Conservation (phyloP, 2,329 filamentous ascomycete genomes). For the Fusarium pilosicola region DNA sequence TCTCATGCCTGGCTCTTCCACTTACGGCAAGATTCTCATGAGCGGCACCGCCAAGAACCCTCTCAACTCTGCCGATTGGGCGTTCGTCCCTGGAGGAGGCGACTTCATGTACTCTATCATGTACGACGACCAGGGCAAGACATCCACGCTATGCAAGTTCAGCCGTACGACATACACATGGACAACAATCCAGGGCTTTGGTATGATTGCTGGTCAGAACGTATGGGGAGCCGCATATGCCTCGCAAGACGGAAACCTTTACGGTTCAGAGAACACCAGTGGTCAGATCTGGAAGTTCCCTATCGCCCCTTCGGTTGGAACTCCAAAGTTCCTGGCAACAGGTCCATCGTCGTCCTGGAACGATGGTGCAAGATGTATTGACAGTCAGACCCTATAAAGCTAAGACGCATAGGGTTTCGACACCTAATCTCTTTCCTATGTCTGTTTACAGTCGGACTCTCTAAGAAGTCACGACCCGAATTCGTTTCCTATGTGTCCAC, state of each 20-base stretch:
- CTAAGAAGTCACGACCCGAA: not conserved
- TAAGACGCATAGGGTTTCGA: not conserved
- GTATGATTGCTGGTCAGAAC: slow-evolving; percentile 17
- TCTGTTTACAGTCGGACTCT: slow-evolving; percentile 8
- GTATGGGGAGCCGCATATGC: slow-evolving; percentile 39
- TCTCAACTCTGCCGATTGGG: slow-evolving; percentile 34
- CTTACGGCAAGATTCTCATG: slow-evolving; percentile 31
- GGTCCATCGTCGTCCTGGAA: slow-evolving; percentile 29
- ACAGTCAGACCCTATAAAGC: slow-evolving; percentile 21
- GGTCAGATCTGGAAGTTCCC: slow-evolving; percentile 38
- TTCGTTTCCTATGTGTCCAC: slow-evolving; percentile 14
- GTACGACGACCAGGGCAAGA: not conserved
- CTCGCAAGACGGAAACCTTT: slow-evolving; percentile 32
- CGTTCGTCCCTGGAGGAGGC: slow-evolving; percentile 41
- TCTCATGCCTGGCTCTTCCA: slow-evolving; percentile 32
- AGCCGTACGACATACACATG: slow-evolving; percentile 34
- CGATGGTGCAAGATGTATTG: slow-evolving; percentile 38
- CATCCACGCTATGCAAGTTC: slow-evolving; percentile 33
- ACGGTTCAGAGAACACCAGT: slow-evolving; percentile 31
- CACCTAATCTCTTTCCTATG: slow-evolving; percentile 15
- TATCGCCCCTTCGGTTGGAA: slow-evolving; percentile 22
- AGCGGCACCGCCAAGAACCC: slow-evolving; percentile 24
- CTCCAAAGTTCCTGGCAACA: slow-evolving; percentile 14
- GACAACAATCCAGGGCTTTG: slow-evolving; percentile 19
- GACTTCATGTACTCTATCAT: slow-evolving; percentile 37